Percentiles rank a stretch among this genome's conserved stretches.
These are phyloP conservation scores for Podospora pseudocomata DNA, from an alignment of 495 filamentous ascomycete species.

Conservation along the genomic window DNA sequence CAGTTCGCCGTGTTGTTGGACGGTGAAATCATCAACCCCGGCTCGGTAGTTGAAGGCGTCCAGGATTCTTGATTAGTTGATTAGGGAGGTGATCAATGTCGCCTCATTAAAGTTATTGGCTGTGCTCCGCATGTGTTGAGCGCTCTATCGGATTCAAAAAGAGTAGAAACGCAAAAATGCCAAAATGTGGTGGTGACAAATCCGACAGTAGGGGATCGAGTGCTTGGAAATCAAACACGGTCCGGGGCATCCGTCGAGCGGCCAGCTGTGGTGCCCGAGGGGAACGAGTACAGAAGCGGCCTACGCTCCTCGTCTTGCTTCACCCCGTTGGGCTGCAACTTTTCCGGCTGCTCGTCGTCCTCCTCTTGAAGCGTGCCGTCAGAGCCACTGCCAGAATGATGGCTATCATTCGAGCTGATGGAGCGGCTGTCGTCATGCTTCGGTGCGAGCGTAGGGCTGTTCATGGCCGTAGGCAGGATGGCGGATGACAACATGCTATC, in stretches of 20 bases:
- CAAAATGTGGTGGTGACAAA: background rate
- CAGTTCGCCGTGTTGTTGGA: background rate
- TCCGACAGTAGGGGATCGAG: background rate
- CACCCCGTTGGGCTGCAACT: background rate
- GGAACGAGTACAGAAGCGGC: conserved; percentile 18
- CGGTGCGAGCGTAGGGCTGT: conserved; percentile 15
- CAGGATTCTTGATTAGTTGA: background rate
- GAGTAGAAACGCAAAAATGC: background rate
- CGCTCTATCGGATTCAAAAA: background rate
- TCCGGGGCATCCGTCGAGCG: conserved; percentile 16
- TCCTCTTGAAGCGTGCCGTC: conserved; percentile 32
- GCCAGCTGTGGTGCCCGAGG: conserved; percentile 12
- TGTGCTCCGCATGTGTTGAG: background rate
- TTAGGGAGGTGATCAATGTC: background rate
- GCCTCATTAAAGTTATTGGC: background rate
- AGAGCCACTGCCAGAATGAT: conserved; percentile 20
- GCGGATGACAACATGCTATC: conserved; percentile 34
- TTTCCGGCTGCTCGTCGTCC: conserved; percentile 9
- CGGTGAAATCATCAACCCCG: background rate
- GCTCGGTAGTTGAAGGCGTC: background rate
- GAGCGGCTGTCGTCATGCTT: conserved; percentile 22
- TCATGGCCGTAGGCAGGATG: conserved; percentile 26
- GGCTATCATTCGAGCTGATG: conserved; percentile 20
- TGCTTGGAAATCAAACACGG: background rate
- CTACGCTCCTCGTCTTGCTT: conserved; percentile 8